Evolutionary conservation across 495 filamentous ascomycete species (phyloP), one percentile per base, ranked within the genome.

Genomic region (Sphaerosporella brunnea): DNA sequence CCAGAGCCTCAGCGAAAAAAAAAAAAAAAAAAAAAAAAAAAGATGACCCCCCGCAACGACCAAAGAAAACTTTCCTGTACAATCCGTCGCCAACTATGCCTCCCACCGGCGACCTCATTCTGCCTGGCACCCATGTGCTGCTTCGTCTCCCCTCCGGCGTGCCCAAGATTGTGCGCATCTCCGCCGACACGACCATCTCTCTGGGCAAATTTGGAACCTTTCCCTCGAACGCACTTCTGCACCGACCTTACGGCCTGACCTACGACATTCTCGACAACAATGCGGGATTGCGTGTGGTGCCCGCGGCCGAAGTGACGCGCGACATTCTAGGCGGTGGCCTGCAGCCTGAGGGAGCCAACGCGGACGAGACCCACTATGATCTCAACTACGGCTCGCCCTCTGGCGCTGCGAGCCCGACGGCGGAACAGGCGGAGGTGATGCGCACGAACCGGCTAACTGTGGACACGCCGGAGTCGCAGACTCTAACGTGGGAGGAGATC

Each of bases 191-290:
- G 16, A 79, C 73, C 21, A 79, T 93, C 40, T 82, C 77, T 10
- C 67, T 94, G 23, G 86, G 84, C 25, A 94, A 93, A 74, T 93
- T 82, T 59, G 90, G 92, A 44, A 71, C 71, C 2, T 94, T 96
- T 56, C 77, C 82, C 18, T 72, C 82, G 3, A 94, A 95, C 56
- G 72, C 82, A 15, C 73, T 97, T 26, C 70, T 97, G 30, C 81
- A 82, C 9, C 77, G 90, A 13, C 90, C 90, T 0, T 94, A 83
- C 64, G 73, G 94, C 65, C 68, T 90, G 38, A 94, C 85, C 4
- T 97, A 79, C 60, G 90, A 97, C 60, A 66, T 97, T 8, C 71
- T 79, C 40, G 84, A 93, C 53, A 71, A 72, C 49, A 60, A 63
- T 0, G 68, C 69, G 32, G 68, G 73, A 13, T 67, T 97, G 35